These are phyloP conservation scores for Bidens hawaiensis DNA, from an alignment of 140 eudicot genomes.

Conservation along the genomic window DNA sequence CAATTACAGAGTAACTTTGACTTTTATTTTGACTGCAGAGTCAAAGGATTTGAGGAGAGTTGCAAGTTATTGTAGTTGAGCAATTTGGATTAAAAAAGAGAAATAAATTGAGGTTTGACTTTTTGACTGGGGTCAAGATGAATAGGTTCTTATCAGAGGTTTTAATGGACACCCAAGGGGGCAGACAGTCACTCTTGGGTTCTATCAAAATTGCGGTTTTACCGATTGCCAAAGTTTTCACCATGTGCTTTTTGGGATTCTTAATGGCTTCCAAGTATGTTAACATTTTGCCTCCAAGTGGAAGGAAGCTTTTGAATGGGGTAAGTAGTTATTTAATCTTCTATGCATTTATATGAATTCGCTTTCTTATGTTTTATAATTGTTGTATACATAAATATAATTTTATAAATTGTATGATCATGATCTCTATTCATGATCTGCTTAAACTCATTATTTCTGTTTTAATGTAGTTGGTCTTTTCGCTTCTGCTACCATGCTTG, in stretches of 20 bases:
- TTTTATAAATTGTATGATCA: too few species aligned
- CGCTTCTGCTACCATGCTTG: conserved; percentile 86
- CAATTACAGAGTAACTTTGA: background rate
- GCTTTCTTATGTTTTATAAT: too few species aligned
- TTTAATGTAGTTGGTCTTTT: conserved; percentile 73
- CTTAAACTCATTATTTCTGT: background rate
- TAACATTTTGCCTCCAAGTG: conserved; percentile 79
- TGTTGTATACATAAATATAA: too few species aligned
- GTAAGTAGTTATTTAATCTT: conserved; percentile 30
- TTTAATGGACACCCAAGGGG: conserved; percentile 47
- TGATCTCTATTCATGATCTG: background rate
- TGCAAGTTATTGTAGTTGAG: conserved; percentile 3
- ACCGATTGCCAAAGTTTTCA: conserved; percentile 92
- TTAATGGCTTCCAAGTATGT: conserved; percentile 92
- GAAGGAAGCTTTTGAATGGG: conserved; percentile 95
- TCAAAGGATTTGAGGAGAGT: conserved; percentile 19
- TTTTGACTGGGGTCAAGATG: conserved; percentile 28
- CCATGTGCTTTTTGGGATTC: conserved; percentile 84
- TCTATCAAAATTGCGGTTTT: conserved; percentile 80
- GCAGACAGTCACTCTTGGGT: conserved; percentile 65
- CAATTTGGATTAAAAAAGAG: background rate
- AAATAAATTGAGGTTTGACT: conserved; percentile 3
- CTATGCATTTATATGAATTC: too few species aligned
- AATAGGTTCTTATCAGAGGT: conserved; percentile 57
- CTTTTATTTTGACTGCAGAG: conserved; percentile 23